Evolutionary conservation across 257 asterid species (phyloP).

Genomic region (Perilla frutescens): DNA sequence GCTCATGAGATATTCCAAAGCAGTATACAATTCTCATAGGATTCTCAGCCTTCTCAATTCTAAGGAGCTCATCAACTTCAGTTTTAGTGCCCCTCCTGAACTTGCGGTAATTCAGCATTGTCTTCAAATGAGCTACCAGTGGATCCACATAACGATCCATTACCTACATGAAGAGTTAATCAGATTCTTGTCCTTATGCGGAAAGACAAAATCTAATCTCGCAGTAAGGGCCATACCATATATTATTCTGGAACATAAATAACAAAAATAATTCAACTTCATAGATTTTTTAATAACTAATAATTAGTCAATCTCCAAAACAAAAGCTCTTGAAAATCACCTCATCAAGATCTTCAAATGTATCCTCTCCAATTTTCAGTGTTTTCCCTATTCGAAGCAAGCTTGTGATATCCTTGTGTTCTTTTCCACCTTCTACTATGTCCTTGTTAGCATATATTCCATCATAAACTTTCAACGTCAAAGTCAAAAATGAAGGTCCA

Average conservation of each 20-base stretch:
- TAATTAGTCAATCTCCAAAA: neutral
- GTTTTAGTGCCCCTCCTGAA: constrained; percentile 79
- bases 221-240: neutral
- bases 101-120: constrained; percentile 93
- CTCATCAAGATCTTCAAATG: constrained; percentile 99
- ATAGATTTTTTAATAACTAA: neutral
- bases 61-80: constrained; percentile 86
- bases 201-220: neutral
- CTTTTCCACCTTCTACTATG: constrained; percentile 91
- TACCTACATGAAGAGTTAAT: constrained; percentile 54
- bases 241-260: neutral
- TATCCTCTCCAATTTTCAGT: constrained; percentile 92
- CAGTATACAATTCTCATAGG: constrained; percentile 90
- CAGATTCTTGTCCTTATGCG: neutral
- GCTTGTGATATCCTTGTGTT: constrained; percentile 90
- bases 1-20: constrained; percentile 94
- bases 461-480: constrained; percentile 80
- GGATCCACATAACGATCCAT: constrained; percentile 99
- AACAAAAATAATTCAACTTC: neutral
- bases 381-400: constrained; percentile 91
- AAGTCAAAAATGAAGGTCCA: constrained; percentile 83
- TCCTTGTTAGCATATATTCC: constrained; percentile 91
- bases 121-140: constrained; percentile 81
- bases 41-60: constrained; percentile 75
- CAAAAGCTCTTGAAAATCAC: constrained; percentile 43